Evolutionary conservation across 345 rosid genomes (phyloP), one percentile per base, ranked within the genome.

Genomic region (Euphorbia pulcherrima): DNA sequence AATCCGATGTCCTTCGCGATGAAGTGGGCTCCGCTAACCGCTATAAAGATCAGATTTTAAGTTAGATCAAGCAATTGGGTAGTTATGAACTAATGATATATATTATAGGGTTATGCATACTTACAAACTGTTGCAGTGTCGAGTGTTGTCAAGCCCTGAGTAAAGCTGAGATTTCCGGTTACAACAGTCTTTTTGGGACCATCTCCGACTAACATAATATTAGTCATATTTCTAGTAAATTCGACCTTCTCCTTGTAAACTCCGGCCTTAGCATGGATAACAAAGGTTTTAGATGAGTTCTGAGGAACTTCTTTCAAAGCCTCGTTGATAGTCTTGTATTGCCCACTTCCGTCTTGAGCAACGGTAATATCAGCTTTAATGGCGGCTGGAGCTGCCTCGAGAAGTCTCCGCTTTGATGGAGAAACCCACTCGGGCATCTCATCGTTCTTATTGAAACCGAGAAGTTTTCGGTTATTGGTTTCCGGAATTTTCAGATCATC

Each of bases 321-420:
- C 12, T 85, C 87, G 0, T 51, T 27, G 53, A 93, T 80, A 21
- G 83, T 86, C 65, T 69, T 85, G 61, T 67, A 88, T 30, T 90
- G 83, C 2, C 94, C 96, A 60, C 82, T 87, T 48, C 90, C 92
- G 26, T 90, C 97, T 72, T 78, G 53, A 55, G 96, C 96, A 24
- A 90, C 96, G 1, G 79, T 69, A 0, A 77, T 78, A 48, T 90
- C 75, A 20, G 94, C 72, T 61, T 78, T 83, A 10, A 86, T 60
- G 1, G 61, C 53, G 0, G 70, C 61, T 0, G 76, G 59, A 24
- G 67, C 60, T 2, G 57, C 75, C 0, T 17, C 66, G 23, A 88
- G 82, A 41, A 86, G 82, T n/a, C 40, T 59, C 17, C 89, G 65
- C 48, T 73, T 78, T 16, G 68, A 74, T 1, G 65, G 62, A 23